Percentiles rank a stretch among this genome's conserved stretches.
These are phyloP conservation scores for Neurospora discreta DNA, from an alignment of 495 filamentous ascomycete genomes.

Conservation along the genomic window DNA sequence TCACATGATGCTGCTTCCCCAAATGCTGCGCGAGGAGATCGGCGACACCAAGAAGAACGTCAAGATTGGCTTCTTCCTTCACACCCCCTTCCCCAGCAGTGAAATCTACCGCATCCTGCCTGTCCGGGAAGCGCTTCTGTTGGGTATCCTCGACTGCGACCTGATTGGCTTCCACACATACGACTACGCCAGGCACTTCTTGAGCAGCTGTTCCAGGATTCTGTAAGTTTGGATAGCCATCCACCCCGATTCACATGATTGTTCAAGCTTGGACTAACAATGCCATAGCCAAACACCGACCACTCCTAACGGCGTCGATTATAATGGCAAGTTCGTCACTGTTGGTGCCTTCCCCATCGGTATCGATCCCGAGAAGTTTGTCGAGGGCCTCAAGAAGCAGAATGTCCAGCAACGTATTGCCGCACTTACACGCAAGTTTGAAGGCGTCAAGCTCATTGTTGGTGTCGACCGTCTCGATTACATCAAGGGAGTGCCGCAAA, in stretches of 20 bases:
- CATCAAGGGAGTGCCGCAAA: constrained; percentile 94
- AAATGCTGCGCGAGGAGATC: constrained; percentile 70
- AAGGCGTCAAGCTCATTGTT: constrained; percentile 80
- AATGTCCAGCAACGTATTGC: constrained; percentile 71
- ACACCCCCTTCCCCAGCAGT: constrained; percentile 86
- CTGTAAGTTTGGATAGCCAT: constrained; percentile 40
- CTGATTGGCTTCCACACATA: constrained; percentile 92
- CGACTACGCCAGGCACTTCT: constrained; percentile 83
- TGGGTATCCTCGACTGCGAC: constrained; percentile 74
- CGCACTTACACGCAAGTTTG: constrained; percentile 66
- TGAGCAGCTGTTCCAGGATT: constrained; percentile 73
- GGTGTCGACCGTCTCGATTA: constrained; percentile 91
- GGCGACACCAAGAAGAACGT: constrained; percentile 60
- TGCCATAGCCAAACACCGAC: constrained; percentile 54
- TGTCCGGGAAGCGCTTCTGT: constrained; percentile 69
- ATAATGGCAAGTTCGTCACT: constrained; percentile 58
- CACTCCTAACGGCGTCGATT: constrained; percentile 75
- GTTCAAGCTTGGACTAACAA: background rate
- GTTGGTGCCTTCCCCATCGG: constrained; percentile 85
- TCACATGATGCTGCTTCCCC: constrained; percentile 83
- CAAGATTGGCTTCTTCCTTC: constrained; percentile 89
- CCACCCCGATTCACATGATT: background rate
- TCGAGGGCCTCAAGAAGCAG: constrained; percentile 69
- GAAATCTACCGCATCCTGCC: constrained; percentile 89
- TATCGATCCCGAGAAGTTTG: constrained; percentile 93